Evolutionary conservation across 2,329 filamentous ascomycete species (phyloP).

Genomic region (Aureobasidium pullulans): DNA sequence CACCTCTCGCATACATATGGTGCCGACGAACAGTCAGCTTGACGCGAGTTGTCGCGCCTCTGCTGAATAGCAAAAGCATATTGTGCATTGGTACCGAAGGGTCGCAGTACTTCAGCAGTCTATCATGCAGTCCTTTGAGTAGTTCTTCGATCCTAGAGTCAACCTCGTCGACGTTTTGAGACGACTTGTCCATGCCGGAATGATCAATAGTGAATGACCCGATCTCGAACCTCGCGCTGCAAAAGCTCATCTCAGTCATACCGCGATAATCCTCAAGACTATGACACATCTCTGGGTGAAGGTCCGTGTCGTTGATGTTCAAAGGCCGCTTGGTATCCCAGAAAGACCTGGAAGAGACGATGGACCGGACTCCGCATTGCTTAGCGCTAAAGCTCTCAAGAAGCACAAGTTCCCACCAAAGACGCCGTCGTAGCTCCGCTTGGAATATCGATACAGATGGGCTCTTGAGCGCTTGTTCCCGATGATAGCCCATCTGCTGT

Average conservation of each 20-base stretch:
- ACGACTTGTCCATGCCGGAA: background rate
- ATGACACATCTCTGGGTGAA: slow-evolving; percentile 37
- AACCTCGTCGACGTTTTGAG: slow-evolving; percentile 16
- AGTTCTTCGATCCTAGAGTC: slow-evolving; percentile 31
- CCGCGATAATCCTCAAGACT: slow-evolving; percentile 43
- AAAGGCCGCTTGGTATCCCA: slow-evolving; percentile 28
- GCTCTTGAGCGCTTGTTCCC: slow-evolving; percentile 47
- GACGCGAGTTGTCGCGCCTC: slow-evolving; percentile 36
- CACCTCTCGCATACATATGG: slow-evolving; percentile 23
- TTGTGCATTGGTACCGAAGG: slow-evolving; percentile 36
- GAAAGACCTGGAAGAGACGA: slow-evolving; percentile 15
- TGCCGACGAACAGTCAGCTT: slow-evolving; percentile 41
- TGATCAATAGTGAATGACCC: slow-evolving; percentile 31
- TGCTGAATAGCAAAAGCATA: slow-evolving; percentile 37
- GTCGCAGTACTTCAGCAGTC: slow-evolving; percentile 40
- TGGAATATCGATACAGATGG: slow-evolving; percentile 43
- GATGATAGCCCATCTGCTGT: slow-evolving; percentile 54
- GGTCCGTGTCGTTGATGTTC: slow-evolving; percentile 31
- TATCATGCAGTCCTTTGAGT: slow-evolving; percentile 34
- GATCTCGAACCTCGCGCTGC: slow-evolving; percentile 35
- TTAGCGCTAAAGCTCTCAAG: slow-evolving; percentile 40
- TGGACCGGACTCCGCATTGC: slow-evolving; percentile 20
- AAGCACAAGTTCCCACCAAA: slow-evolving; percentile 58
- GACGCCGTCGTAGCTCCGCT: slow-evolving; percentile 49
- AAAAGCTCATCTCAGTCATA: slow-evolving; percentile 47